phyloP scores from a whole-genome alignment of 108 stramenopile genomes.

The Nitzschia sp. region DNA sequence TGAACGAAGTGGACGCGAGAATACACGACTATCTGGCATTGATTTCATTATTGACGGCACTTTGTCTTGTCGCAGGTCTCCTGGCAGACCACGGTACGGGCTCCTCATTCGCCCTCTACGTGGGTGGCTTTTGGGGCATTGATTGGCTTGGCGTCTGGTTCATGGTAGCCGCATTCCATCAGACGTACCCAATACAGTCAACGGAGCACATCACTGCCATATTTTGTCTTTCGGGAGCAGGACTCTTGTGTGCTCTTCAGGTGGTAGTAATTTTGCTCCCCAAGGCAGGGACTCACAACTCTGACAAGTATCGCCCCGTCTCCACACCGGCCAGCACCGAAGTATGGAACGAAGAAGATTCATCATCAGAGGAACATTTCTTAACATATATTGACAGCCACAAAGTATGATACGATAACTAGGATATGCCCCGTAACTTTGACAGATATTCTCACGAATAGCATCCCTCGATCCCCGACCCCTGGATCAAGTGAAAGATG shows the following conservation, averaged over 20 bases:
- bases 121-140: background rate
- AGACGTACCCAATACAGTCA: background rate
- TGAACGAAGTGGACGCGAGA: background rate
- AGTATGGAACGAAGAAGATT: no score
- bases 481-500: slow-evolving; percentile 9
- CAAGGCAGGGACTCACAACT: no score
- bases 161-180: background rate
- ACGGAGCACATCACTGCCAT: background rate
- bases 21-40: background rate
- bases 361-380: no score
- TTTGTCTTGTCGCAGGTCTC: background rate
- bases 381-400: no score
- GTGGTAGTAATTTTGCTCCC: background rate
- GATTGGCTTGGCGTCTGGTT: background rate
- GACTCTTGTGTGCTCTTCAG: background rate
- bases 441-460: no score
- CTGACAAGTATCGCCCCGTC: no score
- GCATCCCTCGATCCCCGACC: no score
- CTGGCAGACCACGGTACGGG: background rate
- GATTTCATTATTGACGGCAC: background rate
- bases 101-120: background rate
- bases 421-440: no score
- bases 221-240: background rate
- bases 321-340: no score
- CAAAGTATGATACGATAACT: no score